Evolutionary conservation across 2,329 filamentous ascomycete genomes (phyloP).

Genomic region (Achaetomium macrosporum): DNA sequence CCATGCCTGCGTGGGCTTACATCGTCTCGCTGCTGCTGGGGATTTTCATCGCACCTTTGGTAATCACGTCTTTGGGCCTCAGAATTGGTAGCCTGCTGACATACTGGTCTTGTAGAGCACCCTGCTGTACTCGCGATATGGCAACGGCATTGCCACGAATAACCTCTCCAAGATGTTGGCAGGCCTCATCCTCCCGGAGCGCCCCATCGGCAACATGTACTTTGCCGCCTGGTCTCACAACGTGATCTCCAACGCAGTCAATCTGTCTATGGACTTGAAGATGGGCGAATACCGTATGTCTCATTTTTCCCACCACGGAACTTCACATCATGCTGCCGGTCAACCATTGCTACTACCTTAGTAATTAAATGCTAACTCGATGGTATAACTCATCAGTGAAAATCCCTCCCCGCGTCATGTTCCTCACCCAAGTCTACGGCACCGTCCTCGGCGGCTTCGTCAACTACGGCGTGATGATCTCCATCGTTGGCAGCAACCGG

Average conservation of each 20-base stretch:
- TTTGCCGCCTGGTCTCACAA: conserved; percentile 55
- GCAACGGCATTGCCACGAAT: conserved; percentile 54
- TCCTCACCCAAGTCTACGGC: conserved; percentile 50
- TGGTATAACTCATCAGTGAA: conserved; percentile 37
- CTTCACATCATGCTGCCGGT: no score
- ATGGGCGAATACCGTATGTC: conserved; percentile 51
- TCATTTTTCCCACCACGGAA: no score
- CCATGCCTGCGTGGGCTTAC: conserved; percentile 43
- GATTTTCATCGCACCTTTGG: conserved; percentile 45
- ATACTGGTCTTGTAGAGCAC: conserved; percentile 35
- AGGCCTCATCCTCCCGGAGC: conserved; percentile 44
- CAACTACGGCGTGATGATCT: conserved; percentile 52
- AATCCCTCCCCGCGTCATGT: conserved; percentile 50
- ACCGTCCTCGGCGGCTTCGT: conserved; percentile 48
- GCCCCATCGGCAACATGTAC: conserved; percentile 52
- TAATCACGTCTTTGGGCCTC: conserved; percentile 21
- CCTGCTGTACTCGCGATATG: conserved; percentile 46
- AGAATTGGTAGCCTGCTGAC: not conserved
- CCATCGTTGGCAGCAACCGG: conserved; percentile 45
- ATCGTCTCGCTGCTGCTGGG: conserved; percentile 40
- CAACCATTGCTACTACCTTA: no score
- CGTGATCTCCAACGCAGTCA: conserved; percentile 46
- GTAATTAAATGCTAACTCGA: no score
- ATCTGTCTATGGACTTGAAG: conserved; percentile 48
- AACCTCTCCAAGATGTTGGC: conserved; percentile 54